phyloP scores from a whole-genome alignment of 345 rosid genomes.

The Brassica nigra region DNA sequence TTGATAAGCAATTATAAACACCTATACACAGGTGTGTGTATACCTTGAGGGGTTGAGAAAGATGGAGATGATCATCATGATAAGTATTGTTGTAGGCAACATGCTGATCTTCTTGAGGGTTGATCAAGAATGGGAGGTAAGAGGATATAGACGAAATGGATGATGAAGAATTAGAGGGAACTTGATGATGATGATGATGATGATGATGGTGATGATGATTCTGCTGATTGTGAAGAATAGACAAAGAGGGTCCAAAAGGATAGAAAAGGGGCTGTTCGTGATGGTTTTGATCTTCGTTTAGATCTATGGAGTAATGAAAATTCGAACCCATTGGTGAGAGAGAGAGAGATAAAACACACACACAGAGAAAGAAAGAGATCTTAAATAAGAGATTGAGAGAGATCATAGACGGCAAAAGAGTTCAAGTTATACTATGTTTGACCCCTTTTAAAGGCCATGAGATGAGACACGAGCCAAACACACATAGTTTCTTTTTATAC shows the following conservation, averaged over 20 bases:
- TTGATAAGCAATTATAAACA: neutral
- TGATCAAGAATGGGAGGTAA: constrained; percentile 42
- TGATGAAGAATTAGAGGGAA: constrained; percentile 44
- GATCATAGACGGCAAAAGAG: constrained; percentile 42
- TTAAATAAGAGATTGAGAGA: constrained; percentile 26
- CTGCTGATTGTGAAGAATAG: constrained; percentile 26
- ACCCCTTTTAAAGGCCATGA: constrained; percentile 41
- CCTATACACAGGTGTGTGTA: neutral
- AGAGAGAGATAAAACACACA: constrained; percentile 17
- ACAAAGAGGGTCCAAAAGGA: constrained; percentile 38
- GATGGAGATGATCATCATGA: constrained; percentile 39
- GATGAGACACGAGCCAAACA: constrained; percentile 37
- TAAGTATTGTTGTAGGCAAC: constrained; percentile 39
- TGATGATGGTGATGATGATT: constrained; percentile 20
- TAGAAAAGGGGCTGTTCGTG: constrained; percentile 41
- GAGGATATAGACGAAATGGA: constrained; percentile 46
- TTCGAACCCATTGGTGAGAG: constrained; percentile 49
- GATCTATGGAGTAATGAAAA: constrained; percentile 55
- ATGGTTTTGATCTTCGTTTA: constrained; percentile 62
- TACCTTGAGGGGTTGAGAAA: constrained; percentile 41
- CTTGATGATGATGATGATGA: constrained; percentile 23
- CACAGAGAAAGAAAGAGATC: constrained; percentile 21
- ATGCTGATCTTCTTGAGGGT: constrained; percentile 45
- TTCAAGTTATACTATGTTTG: constrained; percentile 25
- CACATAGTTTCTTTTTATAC: neutral